Conservation (phyloP, 495 filamentous ascomycete species). For the Aspergillus nanangensis region DNA sequence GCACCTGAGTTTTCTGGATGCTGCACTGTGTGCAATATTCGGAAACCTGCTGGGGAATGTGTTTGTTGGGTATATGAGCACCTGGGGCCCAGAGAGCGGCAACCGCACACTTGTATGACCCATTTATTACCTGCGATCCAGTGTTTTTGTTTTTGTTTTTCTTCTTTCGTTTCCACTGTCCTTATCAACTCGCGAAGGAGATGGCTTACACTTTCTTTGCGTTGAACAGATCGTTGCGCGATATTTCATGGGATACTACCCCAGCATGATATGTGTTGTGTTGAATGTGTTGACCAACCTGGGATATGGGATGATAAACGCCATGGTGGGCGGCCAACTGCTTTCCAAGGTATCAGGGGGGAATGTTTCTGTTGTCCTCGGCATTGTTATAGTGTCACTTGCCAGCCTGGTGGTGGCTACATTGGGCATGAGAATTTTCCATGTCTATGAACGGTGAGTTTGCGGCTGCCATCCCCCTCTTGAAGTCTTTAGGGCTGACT, state of each 20-base stretch:
- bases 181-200: neutral
- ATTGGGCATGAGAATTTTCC: slow-evolving; percentile 72
- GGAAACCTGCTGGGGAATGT: slow-evolving; percentile 56
- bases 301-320: slow-evolving; percentile 65
- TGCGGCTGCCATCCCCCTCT: neutral
- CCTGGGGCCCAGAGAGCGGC: slow-evolving; percentile 68
- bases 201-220: slow-evolving; percentile 9
- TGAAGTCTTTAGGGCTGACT: neutral
- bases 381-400: slow-evolving; percentile 62
- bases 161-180: no score
- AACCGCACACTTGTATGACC: slow-evolving; percentile 62
- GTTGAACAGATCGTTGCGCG: slow-evolving; percentile 55
- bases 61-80: slow-evolving; percentile 65
- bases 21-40: slow-evolving; percentile 59
- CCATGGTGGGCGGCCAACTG: slow-evolving; percentile 49
- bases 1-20: slow-evolving; percentile 61
- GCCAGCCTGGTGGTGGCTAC: slow-evolving; percentile 61
- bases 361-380: slow-evolving; percentile 58
- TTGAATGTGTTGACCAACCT: slow-evolving; percentile 68
- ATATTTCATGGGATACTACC: slow-evolving; percentile 77
- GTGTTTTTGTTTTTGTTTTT: neutral
- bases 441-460: slow-evolving; percentile 56
- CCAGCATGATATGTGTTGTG: slow-evolving; percentile 61
- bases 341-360: slow-evolving; percentile 55
- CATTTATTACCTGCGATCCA: slow-evolving; percentile 1